Evolutionary conservation across 257 asterid species (phyloP).

Genomic region (Rhazya stricta): DNA sequence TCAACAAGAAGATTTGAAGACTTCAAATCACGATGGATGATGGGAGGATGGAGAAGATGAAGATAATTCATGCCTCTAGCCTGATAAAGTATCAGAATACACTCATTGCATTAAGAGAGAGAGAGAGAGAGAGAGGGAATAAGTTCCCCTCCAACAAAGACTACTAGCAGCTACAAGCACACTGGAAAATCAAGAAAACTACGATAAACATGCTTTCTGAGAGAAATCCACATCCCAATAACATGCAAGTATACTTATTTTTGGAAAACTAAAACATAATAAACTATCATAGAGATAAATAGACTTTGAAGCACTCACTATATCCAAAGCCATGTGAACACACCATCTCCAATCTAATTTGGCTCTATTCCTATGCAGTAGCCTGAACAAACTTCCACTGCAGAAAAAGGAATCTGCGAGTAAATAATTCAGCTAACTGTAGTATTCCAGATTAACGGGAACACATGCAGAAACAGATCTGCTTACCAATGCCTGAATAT

Average conservation of each 20-base stretch:
- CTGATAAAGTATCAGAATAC: slow-evolving; percentile 31
- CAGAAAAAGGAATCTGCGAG: slow-evolving; percentile 12
- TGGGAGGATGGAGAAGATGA: slow-evolving; percentile 80
- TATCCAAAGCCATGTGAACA: slow-evolving; percentile 85
- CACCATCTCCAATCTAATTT: slow-evolving; percentile 88
- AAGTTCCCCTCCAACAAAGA: background rate
- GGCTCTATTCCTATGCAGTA: slow-evolving; percentile 62
- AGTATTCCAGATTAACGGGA: background rate
- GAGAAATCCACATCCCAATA: background rate
- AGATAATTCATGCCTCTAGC: slow-evolving; percentile 97
- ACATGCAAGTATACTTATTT: background rate
- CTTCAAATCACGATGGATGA: slow-evolving; percentile 92
- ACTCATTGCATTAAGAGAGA: background rate
- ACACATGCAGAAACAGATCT: background rate
- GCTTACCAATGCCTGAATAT: background rate
- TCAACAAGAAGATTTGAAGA: slow-evolving; percentile 98
- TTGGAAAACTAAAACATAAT: slow-evolving; percentile 1
- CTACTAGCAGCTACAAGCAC: background rate
- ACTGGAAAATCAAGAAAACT: background rate
- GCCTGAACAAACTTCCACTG: slow-evolving; percentile 91
- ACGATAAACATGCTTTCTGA: background rate
- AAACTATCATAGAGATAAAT: slow-evolving; percentile 2
- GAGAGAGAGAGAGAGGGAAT: background rate
- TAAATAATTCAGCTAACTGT: slow-evolving; percentile 8
- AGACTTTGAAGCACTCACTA: slow-evolving; percentile 51